Conservation (phyloP, 75 land plant genomes). For the Sequoiadendron giganteum region DNA sequence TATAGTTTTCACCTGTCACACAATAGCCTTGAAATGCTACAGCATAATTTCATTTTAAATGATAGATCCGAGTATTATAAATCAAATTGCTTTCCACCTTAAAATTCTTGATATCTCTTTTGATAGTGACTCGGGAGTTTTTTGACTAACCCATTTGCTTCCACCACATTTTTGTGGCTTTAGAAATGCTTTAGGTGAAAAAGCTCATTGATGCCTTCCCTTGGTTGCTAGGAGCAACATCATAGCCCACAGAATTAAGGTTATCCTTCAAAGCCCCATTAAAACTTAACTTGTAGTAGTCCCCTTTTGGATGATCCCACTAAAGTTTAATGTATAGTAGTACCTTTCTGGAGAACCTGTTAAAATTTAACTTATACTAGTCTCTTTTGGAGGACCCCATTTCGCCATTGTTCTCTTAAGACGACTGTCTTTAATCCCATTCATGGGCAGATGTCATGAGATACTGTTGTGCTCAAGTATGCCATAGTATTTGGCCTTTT, state of each 20-base stretch:
- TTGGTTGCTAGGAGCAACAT: neutral
- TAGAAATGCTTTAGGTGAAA: neutral
- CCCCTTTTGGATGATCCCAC: neutral
- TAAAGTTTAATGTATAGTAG: too few relatives aligned
- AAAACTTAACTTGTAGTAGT: too few relatives aligned
- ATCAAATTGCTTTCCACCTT: neutral
- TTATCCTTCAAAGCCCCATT: neutral
- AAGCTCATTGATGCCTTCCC: neutral
- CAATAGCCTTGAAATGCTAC: neutral
- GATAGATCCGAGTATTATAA: too few relatives aligned
- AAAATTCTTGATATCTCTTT: neutral
- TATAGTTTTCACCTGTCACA: too few relatives aligned
- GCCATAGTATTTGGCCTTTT: neutral
- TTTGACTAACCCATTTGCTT: neutral
- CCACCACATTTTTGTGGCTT: neutral
- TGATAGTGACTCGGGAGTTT: neutral
- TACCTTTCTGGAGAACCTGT: too few relatives aligned
- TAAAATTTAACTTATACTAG: too few relatives aligned
- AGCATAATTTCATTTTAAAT: too few relatives aligned
- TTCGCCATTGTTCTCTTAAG: neutral
- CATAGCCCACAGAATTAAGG: neutral
- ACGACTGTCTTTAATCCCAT: neutral
- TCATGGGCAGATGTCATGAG: neutral
- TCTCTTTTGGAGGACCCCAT: too few relatives aligned
- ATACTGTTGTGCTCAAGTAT: neutral